phyloP scores from a whole-genome alignment of 495 filamentous ascomycete genomes.

The Penicillium macrosclerotiorum region DNA sequence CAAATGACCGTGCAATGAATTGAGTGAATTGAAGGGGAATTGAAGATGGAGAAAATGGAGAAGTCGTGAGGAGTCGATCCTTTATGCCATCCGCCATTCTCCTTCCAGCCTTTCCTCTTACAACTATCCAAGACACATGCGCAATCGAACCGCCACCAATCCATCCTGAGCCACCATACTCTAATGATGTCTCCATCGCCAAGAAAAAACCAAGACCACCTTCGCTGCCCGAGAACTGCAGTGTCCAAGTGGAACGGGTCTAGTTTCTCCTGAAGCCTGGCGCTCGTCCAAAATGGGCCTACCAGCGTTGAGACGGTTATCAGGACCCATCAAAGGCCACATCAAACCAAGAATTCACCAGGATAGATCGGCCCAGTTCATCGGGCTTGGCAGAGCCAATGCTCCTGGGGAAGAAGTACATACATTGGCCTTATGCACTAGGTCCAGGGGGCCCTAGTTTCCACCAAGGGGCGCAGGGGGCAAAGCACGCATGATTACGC shows the following conservation, averaged over 20 bases:
- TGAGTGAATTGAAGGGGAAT: neutral
- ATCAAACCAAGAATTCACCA: slow-evolving; percentile 10
- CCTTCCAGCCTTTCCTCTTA: neutral
- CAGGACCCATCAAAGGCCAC: slow-evolving; percentile 13
- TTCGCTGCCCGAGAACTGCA: neutral
- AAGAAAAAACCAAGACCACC: slow-evolving; percentile 5
- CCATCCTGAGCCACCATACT: slow-evolving; percentile 1
- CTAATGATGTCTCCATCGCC: neutral
- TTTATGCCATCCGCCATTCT: neutral
- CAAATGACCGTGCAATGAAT: neutral
- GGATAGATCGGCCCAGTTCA: slow-evolving; percentile 13
- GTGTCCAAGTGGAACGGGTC: neutral
- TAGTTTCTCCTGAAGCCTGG: slow-evolving; percentile 1
- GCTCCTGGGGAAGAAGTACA: too few species aligned
- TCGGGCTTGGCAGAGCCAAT: slow-evolving; percentile 19
- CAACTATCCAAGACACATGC: neutral
- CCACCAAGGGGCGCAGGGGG: slow-evolving; percentile 2
- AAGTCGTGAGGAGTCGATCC: too few species aligned
- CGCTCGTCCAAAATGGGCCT: slow-evolving; percentile 12
- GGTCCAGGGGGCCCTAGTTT: too few species aligned
- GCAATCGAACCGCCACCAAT: neutral
- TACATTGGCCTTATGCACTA: too few species aligned
- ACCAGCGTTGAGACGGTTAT: slow-evolving; percentile 19
- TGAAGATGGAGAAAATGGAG: neutral
- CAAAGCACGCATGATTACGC: slow-evolving; percentile 3